Base-by-base conservation (phyloP, 495 filamentous ascomycete genomes). In the Lasiosphaeria miniovina region DNA sequence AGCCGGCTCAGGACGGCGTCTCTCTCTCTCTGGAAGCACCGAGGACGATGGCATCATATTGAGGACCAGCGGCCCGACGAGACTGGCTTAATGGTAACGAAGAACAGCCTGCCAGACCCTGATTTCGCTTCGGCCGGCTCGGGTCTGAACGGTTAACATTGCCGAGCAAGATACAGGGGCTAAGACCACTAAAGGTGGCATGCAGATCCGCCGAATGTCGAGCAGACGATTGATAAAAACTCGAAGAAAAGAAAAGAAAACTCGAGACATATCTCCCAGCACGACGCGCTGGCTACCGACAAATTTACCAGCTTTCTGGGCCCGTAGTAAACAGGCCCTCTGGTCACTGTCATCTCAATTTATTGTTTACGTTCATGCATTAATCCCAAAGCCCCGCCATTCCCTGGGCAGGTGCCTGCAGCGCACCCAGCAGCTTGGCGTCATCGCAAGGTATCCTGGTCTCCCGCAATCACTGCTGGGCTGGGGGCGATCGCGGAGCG, bases 341-440 rank as follows among this genome's bases (percentile, higher is more conserved):
- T 24, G 36, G 3, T 60, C 56, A 36, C 52, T 24, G 12, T 63
- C 61, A 67, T 68, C 65, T 65, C 55, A 32, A 59, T 52, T 64
- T 46, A 62, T 64, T 68, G 61, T 65, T 68, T 65, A 64, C 52
- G 33, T 68, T 68, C 57, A 68, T 68, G 66, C 63, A 54, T 55
- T 65, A 36, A 36, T 43, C 58, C 57, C 58, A 48, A 46, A 4
- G 50, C 53, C 60, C 57, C 56, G 40, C 56, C 43, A 41, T 34
- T 36, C 38, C 40, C 36, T 43, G 43, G 49, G 36, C 36, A 31
- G 45, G 3, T 51, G 31, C 55, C 53, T 32, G 36, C 45, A 11
- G 15, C 54, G 54, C 54, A 51, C 57, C 49, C 60, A 43, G 57
- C 41, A 55, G 54, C 46, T 36, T 52, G 54, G 56, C 55, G 48